phyloP scores from a whole-genome alignment of 208 protist species.

The Wallacemonas sp. region DNA sequence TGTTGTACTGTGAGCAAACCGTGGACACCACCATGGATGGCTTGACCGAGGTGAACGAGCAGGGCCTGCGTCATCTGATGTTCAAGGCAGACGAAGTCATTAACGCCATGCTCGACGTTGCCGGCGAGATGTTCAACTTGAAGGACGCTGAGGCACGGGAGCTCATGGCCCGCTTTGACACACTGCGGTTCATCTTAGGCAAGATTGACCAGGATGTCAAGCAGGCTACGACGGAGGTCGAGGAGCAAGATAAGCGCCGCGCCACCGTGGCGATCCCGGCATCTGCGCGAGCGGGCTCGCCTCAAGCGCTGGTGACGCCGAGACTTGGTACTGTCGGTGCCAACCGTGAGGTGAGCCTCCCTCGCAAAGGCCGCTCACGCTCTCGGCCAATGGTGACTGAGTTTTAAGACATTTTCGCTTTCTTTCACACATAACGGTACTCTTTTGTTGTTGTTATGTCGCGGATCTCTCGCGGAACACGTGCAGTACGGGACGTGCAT shows the following conservation, averaged over 20 bases:
- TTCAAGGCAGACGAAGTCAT: constrained; percentile 16
- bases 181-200: constrained; percentile 38
- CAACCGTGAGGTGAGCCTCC: constrained; percentile 24
- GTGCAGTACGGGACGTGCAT: no score
- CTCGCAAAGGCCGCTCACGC: constrained; percentile 9
- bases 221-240: constrained; percentile 35
- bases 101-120: constrained; percentile 16
- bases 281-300: constrained; percentile 3
- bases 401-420: constrained; percentile 8
- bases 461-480: no score
- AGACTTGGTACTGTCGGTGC: constrained; percentile 11
- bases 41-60: constrained; percentile 30
- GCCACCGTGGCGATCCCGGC: neutral
- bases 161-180: constrained; percentile 28
- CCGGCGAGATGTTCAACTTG: constrained; percentile 24
- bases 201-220: constrained; percentile 62
- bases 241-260: constrained; percentile 14
- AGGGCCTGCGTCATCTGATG: constrained; percentile 33
- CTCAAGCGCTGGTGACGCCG: neutral
- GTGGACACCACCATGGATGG: constrained; percentile 31
- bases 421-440: no score
- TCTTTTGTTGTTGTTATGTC: no score
- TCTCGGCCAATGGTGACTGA: constrained; percentile 17
- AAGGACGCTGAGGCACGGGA: constrained; percentile 39
- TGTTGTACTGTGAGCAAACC: constrained; percentile 17